Evolutionary conservation across 2,329 filamentous ascomycete species (phyloP).

Genomic region (Fusarium domesticum): DNA sequence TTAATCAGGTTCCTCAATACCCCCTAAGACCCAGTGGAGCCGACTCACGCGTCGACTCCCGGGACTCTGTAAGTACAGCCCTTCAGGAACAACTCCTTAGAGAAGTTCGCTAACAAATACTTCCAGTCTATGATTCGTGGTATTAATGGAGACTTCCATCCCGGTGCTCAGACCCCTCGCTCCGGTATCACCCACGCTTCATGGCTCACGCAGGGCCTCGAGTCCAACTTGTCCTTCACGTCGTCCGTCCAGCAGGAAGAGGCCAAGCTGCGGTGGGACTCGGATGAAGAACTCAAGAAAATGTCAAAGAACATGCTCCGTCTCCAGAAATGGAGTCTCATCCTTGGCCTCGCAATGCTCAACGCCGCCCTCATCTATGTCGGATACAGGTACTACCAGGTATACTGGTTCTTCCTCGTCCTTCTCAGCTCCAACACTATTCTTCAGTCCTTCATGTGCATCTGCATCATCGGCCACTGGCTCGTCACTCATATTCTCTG

Average conservation of each 20-base stretch:
- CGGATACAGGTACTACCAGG: conserved; percentile 37
- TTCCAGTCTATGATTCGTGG: conserved; percentile 34
- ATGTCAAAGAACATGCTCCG: conserved; percentile 38
- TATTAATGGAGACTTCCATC: conserved; percentile 32
- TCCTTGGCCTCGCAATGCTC: conserved; percentile 34
- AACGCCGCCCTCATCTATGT: conserved; percentile 39
- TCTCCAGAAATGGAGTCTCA: conserved; percentile 40
- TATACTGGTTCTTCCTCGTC: conserved; percentile 44
- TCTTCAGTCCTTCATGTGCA: conserved; percentile 42
- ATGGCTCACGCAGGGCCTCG: conserved; percentile 33
- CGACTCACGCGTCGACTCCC: conserved; percentile 16
- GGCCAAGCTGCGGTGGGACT: conserved; percentile 40
- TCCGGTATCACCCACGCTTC: conserved; percentile 32
- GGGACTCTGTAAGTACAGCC: conserved; percentile 30
- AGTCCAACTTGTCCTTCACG: conserved; percentile 36
- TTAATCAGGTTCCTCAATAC: conserved; percentile 10
- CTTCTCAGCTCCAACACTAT: conserved; percentile 46
- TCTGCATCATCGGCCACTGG: conserved; percentile 35
- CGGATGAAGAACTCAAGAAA: conserved; percentile 38
- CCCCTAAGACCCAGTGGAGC: conserved; percentile 13
- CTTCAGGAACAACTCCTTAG: fast-evolving
- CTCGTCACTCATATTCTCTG: conserved; percentile 33
- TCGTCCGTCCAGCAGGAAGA: conserved; percentile 39
- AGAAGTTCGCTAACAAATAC: conserved; percentile 1
- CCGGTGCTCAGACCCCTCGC: conserved; percentile 32